A percentile compares a stretch with the other conserved stretches of the same genome.
phyloP scores from a whole-genome alignment of 179 eudicot species.

The Patellifolia procumbens region DNA sequence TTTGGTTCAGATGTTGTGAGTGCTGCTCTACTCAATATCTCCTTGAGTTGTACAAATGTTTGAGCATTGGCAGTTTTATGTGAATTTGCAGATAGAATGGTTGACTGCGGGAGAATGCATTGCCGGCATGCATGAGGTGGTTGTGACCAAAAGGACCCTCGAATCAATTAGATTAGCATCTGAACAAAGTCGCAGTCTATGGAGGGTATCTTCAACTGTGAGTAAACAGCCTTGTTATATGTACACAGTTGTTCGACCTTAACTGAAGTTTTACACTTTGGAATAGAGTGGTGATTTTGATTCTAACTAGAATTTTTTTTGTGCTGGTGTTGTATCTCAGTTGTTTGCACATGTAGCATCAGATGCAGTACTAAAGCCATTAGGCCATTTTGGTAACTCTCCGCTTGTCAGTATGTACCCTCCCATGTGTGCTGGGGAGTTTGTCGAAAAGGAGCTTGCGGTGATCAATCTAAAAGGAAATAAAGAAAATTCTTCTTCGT shows the following conservation, averaged over 20 bases:
- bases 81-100: constrained; percentile 85
- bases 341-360: constrained; percentile 92
- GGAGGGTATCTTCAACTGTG: constrained; percentile 99
- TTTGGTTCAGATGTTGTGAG: not conserved
- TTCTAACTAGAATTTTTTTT: constrained; percentile 14
- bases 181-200: constrained; percentile 77
- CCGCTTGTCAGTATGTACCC: constrained; percentile 69
- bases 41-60: not conserved
- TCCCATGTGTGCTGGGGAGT: constrained; percentile 79
- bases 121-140: constrained; percentile 99
- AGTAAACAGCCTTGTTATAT: constrained; percentile 32
- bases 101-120: constrained; percentile 92
- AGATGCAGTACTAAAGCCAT: constrained; percentile 76
- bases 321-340: constrained; percentile 33
- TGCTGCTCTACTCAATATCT: not conserved
- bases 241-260: not conserved
- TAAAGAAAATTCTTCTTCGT: constrained; percentile 33
- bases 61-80: not conserved
- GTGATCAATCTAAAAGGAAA: constrained; percentile 90
- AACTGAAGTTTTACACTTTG: no score
- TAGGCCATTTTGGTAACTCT: constrained; percentile 73
- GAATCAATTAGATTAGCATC: constrained; percentile 73
- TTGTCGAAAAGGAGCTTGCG: constrained; percentile 86
- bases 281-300: not conserved
- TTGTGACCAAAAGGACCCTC: constrained; percentile 74